Base-by-base conservation (phyloP, 2,329 filamentous ascomycete species). In the Lasiodiplodia citricola region DNA sequence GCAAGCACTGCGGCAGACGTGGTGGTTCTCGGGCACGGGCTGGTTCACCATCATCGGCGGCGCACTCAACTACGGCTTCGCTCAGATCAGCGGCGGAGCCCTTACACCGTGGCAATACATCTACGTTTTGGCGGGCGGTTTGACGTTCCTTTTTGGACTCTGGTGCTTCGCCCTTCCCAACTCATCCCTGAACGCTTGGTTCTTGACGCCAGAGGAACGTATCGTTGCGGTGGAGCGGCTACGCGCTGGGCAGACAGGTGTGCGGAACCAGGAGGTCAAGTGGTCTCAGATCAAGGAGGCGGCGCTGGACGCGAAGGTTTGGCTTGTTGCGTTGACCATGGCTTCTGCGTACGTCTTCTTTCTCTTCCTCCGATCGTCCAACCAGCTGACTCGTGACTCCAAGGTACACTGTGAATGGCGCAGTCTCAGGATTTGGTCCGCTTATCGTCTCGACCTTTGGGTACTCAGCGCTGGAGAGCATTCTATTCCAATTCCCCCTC, bases 401-500 rank as follows among this genome's bases (percentile, higher is more conserved):
- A 16, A 44, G 38, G 4, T 44, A 44, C 18, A 91, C 89, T 0
- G 86, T 92, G 69, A 92, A 92, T 73, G 90, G 90, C 8, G 91
- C 90, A 6, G 87, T 92, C 13, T 87, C 85, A 44, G 90, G 90
- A 0, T 92, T 92, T 74, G 90, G 90, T 0, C 90, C 90, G 0
- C 80, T 92, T 1, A 92, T 92, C 69, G 90, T 93, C 1, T 88
- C 86, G 0, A 92, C 90, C 0, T 92, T 92, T 74, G 90, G 90
- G 66, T 92, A 86, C 79, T 84, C 83, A 23, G 84, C 87, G 0
- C 83, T 91, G 0, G 83, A 90, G 38, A 86, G 89, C 0, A 92
- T 94, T 69, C 83, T 93, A 0, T 89, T 91, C 75, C 91, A 94
- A 73, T 93, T 94, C 69, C 92, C 92, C 0, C 84, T 93, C 0